phyloP scores from a whole-genome alignment of 2,329 filamentous ascomycete species.

The Xylogone sp. region DNA sequence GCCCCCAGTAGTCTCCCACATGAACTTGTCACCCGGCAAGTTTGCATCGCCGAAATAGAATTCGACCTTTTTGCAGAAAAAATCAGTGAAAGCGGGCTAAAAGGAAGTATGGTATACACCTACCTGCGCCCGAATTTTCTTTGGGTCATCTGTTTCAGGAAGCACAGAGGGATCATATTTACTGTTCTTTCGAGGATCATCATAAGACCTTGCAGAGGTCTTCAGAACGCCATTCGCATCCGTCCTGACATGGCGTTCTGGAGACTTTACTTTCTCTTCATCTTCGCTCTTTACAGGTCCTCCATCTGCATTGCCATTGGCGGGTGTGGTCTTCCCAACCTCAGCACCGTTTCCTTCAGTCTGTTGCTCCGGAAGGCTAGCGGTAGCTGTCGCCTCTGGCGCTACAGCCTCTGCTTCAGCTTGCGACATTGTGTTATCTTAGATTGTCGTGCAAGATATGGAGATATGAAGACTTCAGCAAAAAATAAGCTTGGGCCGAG shows the following conservation, averaged over 20 bases:
- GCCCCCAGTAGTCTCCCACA: conserved; percentile 75
- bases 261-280: conserved; percentile 4
- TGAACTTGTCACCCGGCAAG: conserved; percentile 81
- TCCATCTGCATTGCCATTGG: not conserved
- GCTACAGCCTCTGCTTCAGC: conserved; percentile 7
- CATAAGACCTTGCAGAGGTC: conserved; percentile 20
- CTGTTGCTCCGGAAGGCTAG: conserved; percentile 1
- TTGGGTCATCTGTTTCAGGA: conserved; percentile 56
- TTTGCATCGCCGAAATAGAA: conserved; percentile 93
- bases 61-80: conserved; percentile 60
- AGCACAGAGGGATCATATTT: conserved; percentile 54
- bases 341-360: conserved; percentile 9
- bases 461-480: not conserved
- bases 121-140: conserved; percentile 65
- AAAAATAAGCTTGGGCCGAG: not conserved
- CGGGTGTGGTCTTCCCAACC: conserved; percentile 8
- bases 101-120: conserved; percentile 9
- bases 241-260: conserved; percentile 5
- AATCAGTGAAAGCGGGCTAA: too few relatives aligned
- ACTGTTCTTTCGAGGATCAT: conserved; percentile 37
- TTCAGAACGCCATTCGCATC: conserved; percentile 20
- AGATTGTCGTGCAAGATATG: not conserved
- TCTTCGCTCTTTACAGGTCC: conserved; percentile 1
- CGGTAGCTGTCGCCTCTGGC: conserved; percentile 8
- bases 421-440: not conserved